These are phyloP conservation scores for Puya raimondii DNA, from an alignment of 176 grass and related monocot genomes.

Conservation along the genomic window DNA sequence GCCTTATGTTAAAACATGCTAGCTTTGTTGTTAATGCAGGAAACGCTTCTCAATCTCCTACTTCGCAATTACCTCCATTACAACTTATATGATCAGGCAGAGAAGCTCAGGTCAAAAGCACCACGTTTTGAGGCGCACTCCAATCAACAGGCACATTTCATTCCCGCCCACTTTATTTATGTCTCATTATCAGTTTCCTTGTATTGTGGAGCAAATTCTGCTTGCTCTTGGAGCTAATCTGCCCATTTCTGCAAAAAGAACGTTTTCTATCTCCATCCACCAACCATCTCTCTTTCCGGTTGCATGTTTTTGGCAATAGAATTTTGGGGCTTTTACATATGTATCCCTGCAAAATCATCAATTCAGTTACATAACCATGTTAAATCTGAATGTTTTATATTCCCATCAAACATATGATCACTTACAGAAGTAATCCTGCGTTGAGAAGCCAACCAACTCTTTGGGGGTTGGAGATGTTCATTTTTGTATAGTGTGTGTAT, in stretches of 20 bases:
- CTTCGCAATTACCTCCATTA: slow-evolving; percentile 98
- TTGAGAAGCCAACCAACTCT: too few relatives aligned
- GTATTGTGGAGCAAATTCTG: neutral
- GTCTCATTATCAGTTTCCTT: neutral
- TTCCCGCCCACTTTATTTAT: neutral
- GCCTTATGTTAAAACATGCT: slow-evolving; percentile 2
- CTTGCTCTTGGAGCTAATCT: neutral
- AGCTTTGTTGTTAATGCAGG: slow-evolving; percentile 29
- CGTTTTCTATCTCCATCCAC: slow-evolving; percentile 5
- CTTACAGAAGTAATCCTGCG: too few relatives aligned
- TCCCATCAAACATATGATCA: too few relatives aligned
- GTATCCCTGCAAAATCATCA: neutral
- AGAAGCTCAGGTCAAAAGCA: slow-evolving; percentile 91
- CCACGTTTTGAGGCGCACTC: slow-evolving; percentile 94
- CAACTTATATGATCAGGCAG: slow-evolving; percentile 83
- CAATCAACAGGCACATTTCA: slow-evolving; percentile 58
- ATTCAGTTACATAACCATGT: too few relatives aligned
- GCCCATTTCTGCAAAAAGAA: neutral
- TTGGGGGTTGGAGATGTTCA: too few relatives aligned
- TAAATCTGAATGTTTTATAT: too few relatives aligned
- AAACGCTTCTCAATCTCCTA: slow-evolving; percentile 90
- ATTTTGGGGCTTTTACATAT: neutral
- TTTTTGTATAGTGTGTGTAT: too few relatives aligned
- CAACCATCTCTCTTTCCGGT: neutral
- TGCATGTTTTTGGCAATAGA: neutral